These are phyloP conservation scores for Limonium bicolor DNA, from an alignment of 148 eudicot genomes.

Conservation along the genomic window DNA sequence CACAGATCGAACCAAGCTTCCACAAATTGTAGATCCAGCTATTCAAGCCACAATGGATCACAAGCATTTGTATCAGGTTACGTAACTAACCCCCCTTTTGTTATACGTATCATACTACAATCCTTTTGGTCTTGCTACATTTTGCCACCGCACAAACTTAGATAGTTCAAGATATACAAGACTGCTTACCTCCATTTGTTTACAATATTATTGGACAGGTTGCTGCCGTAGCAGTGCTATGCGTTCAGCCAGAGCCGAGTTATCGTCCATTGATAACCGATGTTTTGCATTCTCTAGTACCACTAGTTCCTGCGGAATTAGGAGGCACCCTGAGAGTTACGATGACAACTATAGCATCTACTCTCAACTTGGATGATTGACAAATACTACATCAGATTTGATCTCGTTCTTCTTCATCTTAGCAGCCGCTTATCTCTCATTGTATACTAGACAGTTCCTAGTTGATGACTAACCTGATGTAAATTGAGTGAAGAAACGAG, in stretches of 20 bases:
- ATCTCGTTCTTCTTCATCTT: no score
- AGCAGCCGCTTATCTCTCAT: no score
- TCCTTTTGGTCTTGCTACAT: neutral
- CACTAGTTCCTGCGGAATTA: slow-evolving; percentile 67
- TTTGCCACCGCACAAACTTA: neutral
- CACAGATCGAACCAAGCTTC: slow-evolving; percentile 77
- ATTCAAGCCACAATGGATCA: slow-evolving; percentile 63
- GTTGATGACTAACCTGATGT: no score
- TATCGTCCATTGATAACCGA: slow-evolving; percentile 83
- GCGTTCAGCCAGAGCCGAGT: slow-evolving; percentile 87
- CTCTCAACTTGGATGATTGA: no score
- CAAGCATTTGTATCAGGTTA: slow-evolving; percentile 79
- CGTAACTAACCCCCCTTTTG: neutral
- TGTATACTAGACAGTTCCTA: no score
- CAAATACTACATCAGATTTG: no score
- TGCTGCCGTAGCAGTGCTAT: slow-evolving; percentile 88
- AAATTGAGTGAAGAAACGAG: no score
- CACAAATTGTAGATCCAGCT: slow-evolving; percentile 65
- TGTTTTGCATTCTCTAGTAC: slow-evolving; percentile 71
- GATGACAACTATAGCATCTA: neutral
- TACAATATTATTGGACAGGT: slow-evolving; percentile 23
- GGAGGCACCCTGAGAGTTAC: slow-evolving; percentile 61
- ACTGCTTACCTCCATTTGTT: neutral
- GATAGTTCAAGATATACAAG: no score
- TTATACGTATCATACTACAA: neutral